Base-by-base conservation (phyloP, 1,139 yeast genomes). In the Meyerozyma guilliermondii region DNA sequence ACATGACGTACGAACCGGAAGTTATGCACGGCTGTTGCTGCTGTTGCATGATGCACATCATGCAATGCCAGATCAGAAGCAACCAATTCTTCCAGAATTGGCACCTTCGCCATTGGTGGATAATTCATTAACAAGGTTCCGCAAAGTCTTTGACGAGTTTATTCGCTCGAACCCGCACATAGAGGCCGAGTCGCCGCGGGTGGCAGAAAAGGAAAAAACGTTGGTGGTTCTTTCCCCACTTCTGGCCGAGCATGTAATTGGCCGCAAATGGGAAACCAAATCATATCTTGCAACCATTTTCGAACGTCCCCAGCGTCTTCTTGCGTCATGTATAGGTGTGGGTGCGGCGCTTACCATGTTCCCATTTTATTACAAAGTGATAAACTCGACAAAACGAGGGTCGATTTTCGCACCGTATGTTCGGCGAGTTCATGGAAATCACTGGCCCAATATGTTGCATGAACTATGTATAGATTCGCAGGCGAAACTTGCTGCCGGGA, bases 221-320 rank as follows among this genome's bases (percentile, higher is more conserved):
- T 66, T 79, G 44, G 66, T 81, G 13, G 65, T 81, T 10, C 55
- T 81, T 31, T 79, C 85, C 1, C 86, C 87, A 0, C 71, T 72
- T 47, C 78, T 84, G 1, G 64, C 81, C 1, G 78, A 79, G 49
- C 95, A 87, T 61, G 79, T 80, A 3, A 87, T 85, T 59, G 81
- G 88, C 9, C 69, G 96, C 38, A 68, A 71, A 40, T 87, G 95
- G 95, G 88, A 81, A 2, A 68, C 88, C 8, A 84, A 83, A 55
- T 64, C 81, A 1, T 83, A 84, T 54, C 62, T 77, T 39, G 68
- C 83, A 17, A 80, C 92, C 0, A 83, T 87, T 38, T 94, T 87
- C 27, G 96, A 87, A 60, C 68, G 95, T 39, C 96, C 96, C 0
- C 92, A 87, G 62, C 66, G 96, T 39, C 65, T 87, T 40, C 68